Percentiles rank a stretch among this genome's conserved stretches.
phyloP scores from a whole-genome alignment of 495 filamentous ascomycete genomes.

The Pseudevernia furfuracea region DNA sequence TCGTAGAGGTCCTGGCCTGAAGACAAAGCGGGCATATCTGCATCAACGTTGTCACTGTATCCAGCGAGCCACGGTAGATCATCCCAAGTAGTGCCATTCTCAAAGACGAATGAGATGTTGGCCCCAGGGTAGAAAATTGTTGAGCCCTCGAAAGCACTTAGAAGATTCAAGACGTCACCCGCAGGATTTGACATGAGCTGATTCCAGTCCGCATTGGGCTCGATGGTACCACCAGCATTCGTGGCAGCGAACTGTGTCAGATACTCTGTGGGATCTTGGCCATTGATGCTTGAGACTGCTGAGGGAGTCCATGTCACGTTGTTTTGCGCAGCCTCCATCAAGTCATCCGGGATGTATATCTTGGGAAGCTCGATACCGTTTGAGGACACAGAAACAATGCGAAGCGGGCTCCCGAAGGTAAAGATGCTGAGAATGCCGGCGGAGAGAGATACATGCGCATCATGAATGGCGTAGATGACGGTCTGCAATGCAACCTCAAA shows the following conservation, averaged over 20 bases:
- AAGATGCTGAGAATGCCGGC: slow-evolving; percentile 40
- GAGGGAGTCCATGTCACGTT: slow-evolving; percentile 30
- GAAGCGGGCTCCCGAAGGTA: slow-evolving; percentile 37
- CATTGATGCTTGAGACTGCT: slow-evolving; percentile 42
- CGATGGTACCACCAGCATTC: slow-evolving; percentile 37
- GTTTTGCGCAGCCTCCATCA: slow-evolving; percentile 17
- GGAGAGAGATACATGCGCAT: slow-evolving; percentile 38
- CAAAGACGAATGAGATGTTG: slow-evolving; percentile 34
- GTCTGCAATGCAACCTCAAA: slow-evolving; percentile 44
- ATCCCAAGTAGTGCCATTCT: slow-evolving; percentile 33
- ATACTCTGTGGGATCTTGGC: slow-evolving; percentile 33
- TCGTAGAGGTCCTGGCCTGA: slow-evolving; percentile 46
- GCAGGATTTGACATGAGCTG: slow-evolving; percentile 40
- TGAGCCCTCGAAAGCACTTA: slow-evolving; percentile 33
- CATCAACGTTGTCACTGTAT: slow-evolving; percentile 28
- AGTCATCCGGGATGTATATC: slow-evolving; percentile 30
- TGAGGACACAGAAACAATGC: slow-evolving; percentile 40
- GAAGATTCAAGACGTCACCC: slow-evolving; percentile 35
- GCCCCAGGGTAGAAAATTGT: slow-evolving; percentile 44
- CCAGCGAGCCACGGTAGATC: slow-evolving; percentile 33
- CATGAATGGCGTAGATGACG: slow-evolving; percentile 38
- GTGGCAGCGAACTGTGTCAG: slow-evolving; percentile 36
- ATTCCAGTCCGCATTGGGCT: slow-evolving; percentile 47
- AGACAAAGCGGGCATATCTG: slow-evolving; percentile 35
- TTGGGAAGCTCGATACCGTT: slow-evolving; percentile 44